Base-by-base conservation (phyloP, 192 early-diverging fungal species). In the Umbelopsis sp. region DNA sequence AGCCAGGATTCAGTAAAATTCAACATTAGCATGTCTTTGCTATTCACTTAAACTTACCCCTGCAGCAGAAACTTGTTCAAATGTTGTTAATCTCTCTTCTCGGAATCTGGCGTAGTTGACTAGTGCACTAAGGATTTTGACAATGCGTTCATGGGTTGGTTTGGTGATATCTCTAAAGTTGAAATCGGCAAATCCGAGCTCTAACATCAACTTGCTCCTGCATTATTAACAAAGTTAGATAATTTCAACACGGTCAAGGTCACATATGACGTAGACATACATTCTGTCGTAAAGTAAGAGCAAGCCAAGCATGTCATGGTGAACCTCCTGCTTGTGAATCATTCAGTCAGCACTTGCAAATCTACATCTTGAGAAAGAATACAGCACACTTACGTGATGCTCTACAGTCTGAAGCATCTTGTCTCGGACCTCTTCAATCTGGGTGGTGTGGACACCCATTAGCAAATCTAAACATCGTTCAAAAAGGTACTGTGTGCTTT, bases 201-300 rank as follows among this genome's bases (percentile, higher is more conserved):
- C 56, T 11, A 62, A 26, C 56, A 62, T 62, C 56, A 62, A 26
- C 56, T 62, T 62, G 56, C 56, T 62, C 56, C 56, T 62, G 17
- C 14, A 32, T 36, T 11, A 11, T 2, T 2, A 29, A 14, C 17
- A 62, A 34, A 62, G 1, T 49, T 49, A 49, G 17, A 22, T 2
- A 14, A 8, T 62, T 34, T 8, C 11, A 62, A 34, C 31, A 1
- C 16, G 1, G 17, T 29, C 14, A 12, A 11, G 12, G 7, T 16
- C 29, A 17, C 12, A 8, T 56, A 26, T 25, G 29, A 12, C 3
- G 26, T 29, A 8, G n/a, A 62, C 56, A 34, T 20, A 62, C 56
- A 62, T 62, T 62, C 56, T 62, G 56, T 62, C 56, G 26, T 62
- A 62, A 2, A 62, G 31, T 6, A 62, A 32, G 29, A 62, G 26